Conservation (phyloP, 2,329 filamentous ascomycete genomes). For the Mycocentrospora acerina region DNA sequence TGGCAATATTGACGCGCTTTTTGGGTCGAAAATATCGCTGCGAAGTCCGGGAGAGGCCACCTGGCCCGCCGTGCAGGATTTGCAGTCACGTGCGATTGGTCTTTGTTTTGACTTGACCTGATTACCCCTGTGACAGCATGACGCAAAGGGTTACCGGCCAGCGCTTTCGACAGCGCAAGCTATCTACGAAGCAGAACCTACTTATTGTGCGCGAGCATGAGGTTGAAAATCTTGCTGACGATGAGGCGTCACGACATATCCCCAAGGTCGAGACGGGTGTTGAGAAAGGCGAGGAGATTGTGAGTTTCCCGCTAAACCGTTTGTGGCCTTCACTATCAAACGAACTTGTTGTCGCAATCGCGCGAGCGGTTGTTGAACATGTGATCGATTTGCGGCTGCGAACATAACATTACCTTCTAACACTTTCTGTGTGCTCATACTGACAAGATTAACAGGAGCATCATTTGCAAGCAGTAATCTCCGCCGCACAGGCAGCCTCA, state of each 20-base stretch:
- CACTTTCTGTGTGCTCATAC: neutral
- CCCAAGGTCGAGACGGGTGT: conserved; percentile 91
- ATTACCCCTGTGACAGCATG: conserved; percentile 31
- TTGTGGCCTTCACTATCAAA: conserved; percentile 24
- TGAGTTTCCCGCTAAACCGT: conserved; percentile 58
- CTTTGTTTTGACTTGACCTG: conserved; percentile 4
- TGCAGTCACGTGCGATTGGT: conserved; percentile 31
- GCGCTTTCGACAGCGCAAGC: conserved; percentile 83
- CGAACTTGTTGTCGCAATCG: neutral
- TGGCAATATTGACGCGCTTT: conserved; percentile 30
- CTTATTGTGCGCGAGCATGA: conserved; percentile 87
- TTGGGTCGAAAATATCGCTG: conserved; percentile 23
- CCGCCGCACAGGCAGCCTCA: conserved; percentile 60
- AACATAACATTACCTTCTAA: too few species aligned
- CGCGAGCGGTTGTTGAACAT: conserved; percentile 1
- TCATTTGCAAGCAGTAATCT: conserved; percentile 86
- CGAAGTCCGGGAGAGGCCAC: conserved; percentile 22
- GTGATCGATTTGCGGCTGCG: neutral
- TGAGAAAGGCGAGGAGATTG: conserved; percentile 95
- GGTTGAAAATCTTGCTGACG: conserved; percentile 83
- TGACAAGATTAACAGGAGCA: conserved; percentile 68
- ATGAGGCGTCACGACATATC: conserved; percentile 77
- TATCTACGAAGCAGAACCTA: conserved; percentile 86
- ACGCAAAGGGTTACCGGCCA: conserved; percentile 44
- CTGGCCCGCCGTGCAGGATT: conserved; percentile 24